Percentiles rank a stretch among this genome's conserved stretches.
phyloP scores from a whole-genome alignment of 2,329 filamentous ascomycete genomes.

The Elsinoe perseae region DNA sequence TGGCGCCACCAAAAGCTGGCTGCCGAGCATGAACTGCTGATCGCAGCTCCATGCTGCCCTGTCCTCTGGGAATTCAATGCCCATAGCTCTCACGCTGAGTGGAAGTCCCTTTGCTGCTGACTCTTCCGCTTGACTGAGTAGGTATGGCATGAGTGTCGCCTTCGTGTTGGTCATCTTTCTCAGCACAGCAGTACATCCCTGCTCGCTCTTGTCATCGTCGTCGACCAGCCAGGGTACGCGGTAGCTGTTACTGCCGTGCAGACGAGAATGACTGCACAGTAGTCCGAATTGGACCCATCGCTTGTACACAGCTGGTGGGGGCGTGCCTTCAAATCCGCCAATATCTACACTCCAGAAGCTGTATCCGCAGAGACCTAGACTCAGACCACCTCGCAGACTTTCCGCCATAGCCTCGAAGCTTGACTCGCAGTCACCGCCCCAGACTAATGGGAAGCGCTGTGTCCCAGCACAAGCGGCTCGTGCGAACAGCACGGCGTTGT shows the following conservation, averaged over 20 bases:
- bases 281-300: slow-evolving; percentile 71
- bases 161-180: slow-evolving; percentile 47
- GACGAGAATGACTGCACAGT: slow-evolving; percentile 60
- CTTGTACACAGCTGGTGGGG: slow-evolving; percentile 60
- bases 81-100: slow-evolving; percentile 54
- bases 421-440: slow-evolving; percentile 69
- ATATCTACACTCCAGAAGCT: slow-evolving; percentile 65
- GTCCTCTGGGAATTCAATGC: slow-evolving; percentile 64
- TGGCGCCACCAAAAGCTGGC: slow-evolving; percentile 55
- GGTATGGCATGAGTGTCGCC: slow-evolving; percentile 51
- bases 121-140: slow-evolving; percentile 46
- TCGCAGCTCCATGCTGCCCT: slow-evolving; percentile 61
- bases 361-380: slow-evolving; percentile 56
- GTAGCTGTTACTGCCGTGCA: slow-evolving; percentile 63
- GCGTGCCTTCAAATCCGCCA: slow-evolving; percentile 62
- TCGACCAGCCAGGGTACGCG: slow-evolving; percentile 70
- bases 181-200: slow-evolving; percentile 48
- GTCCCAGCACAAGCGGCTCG: slow-evolving; percentile 59
- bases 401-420: slow-evolving; percentile 67
- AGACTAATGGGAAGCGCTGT: slow-evolving; percentile 59
- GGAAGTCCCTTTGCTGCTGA: slow-evolving; percentile 50
- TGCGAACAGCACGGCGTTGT: slow-evolving; percentile 58
- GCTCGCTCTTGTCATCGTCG: slow-evolving; percentile 46
- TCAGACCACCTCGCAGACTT: slow-evolving; percentile 58
- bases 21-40: slow-evolving; percentile 66